These are phyloP conservation scores for Nicotiana tomentosiformis DNA, from an alignment of 257 asterid species.

Conservation along the genomic window DNA sequence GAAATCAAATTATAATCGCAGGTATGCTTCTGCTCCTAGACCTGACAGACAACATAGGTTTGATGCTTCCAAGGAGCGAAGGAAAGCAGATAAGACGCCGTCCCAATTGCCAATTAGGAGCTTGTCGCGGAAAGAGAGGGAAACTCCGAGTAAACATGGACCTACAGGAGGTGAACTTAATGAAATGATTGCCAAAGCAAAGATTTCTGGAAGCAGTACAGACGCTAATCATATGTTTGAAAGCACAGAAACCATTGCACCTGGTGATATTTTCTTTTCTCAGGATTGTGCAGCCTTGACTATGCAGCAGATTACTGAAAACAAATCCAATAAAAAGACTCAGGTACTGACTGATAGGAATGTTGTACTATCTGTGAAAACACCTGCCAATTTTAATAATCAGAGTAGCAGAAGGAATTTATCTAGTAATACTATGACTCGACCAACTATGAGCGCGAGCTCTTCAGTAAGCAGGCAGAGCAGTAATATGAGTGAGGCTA, in stretches of 20 bases:
- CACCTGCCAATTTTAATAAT: slow-evolving; percentile 16
- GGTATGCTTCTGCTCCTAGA: slow-evolving; percentile 55
- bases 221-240: slow-evolving; percentile 19
- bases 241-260: slow-evolving; percentile 63
- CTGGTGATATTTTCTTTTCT: slow-evolving; percentile 66
- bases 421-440: slow-evolving; percentile 6
- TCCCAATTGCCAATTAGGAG: slow-evolving; percentile 19
- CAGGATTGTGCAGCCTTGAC: slow-evolving; percentile 27
- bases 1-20: slow-evolving; percentile 24
- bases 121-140: slow-evolving; percentile 23
- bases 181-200: slow-evolving; percentile 57
- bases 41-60: slow-evolving; percentile 16
- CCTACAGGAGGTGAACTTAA: slow-evolving; percentile 62
- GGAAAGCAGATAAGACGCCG: slow-evolving; percentile 16
- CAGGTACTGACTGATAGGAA: slow-evolving; percentile 23
- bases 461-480: slow-evolving; percentile 46
- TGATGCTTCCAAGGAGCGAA: slow-evolving; percentile 22
- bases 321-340: slow-evolving; percentile 25
- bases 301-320: slow-evolving; percentile 18
- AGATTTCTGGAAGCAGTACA: slow-evolving; percentile 26
- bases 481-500: slow-evolving; percentile 40
- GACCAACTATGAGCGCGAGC: slow-evolving; percentile 23
- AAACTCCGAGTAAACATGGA: slow-evolving; percentile 17
- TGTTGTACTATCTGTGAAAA: slow-evolving; percentile 13
- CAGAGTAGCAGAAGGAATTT: slow-evolving; percentile 14